phyloP scores from a whole-genome alignment of 164 flowering plant genomes.

The Chimonanthus salicifolius region DNA sequence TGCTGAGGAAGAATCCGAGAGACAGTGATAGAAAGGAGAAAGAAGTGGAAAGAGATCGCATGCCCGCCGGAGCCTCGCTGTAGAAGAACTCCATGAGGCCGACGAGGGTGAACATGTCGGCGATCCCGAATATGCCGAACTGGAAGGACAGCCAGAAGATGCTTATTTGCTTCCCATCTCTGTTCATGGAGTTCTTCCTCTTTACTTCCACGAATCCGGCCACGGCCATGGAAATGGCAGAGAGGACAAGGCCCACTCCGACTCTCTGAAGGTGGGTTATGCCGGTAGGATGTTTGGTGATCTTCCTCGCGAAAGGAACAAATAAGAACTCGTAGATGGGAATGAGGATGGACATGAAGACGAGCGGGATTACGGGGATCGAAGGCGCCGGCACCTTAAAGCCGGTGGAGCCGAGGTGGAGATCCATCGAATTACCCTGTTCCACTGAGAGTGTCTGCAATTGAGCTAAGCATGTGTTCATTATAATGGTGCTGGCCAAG shows the following conservation, averaged over 20 bases:
- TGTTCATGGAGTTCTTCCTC: constrained; percentile 27
- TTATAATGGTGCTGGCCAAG: constrained; percentile 49
- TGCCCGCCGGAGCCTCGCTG: constrained; percentile 54
- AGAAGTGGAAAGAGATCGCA: constrained; percentile 65
- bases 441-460: constrained; percentile 60
- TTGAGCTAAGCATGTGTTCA: constrained; percentile 71
- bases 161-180: constrained; percentile 30
- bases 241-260: constrained; percentile 58
- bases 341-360: constrained; percentile 47
- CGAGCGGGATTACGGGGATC: constrained; percentile 52
- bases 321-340: constrained; percentile 55
- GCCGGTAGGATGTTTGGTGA: constrained; percentile 50
- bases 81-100: constrained; percentile 67
- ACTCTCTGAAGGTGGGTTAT: constrained; percentile 66
- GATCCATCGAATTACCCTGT: constrained; percentile 48
- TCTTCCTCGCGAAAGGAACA: constrained; percentile 49
- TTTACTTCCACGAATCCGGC: constrained; percentile 55
- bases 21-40: constrained; percentile 51
- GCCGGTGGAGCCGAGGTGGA: constrained; percentile 20
- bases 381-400: constrained; percentile 46
- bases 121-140: constrained; percentile 53
- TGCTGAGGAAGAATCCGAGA: constrained; percentile 59
- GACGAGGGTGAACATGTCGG: constrained; percentile 69
- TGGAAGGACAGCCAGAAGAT: constrained; percentile 65
- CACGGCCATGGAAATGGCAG: constrained; percentile 47